phyloP scores from a whole-genome alignment of 2,329 filamentous ascomycete species.

The Fusarium zealandicum region DNA sequence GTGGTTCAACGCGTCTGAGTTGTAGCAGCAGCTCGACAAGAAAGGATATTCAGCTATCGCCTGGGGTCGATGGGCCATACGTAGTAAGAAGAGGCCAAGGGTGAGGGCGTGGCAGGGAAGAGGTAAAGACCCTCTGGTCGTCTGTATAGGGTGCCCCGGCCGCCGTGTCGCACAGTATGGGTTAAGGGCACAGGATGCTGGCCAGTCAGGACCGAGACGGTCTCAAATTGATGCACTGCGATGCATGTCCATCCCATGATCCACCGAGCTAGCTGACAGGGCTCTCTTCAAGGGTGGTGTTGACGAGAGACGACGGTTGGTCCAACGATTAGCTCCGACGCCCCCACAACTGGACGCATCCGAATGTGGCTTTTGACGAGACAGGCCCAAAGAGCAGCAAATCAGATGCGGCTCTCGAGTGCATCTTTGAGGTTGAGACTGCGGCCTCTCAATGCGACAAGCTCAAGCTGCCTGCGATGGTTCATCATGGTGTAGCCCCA shows the following conservation, averaged over 20 bases:
- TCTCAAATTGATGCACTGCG: constrained; percentile 31
- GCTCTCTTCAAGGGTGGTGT: constrained; percentile 36
- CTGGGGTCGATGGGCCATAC: constrained; percentile 17
- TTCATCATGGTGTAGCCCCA: background rate
- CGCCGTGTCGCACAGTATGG: constrained; percentile 39
- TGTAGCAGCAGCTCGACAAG: constrained; percentile 35
- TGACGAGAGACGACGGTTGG: constrained; percentile 27
- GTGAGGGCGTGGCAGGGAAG: constrained; percentile 26
- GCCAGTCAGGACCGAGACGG: constrained; percentile 35
- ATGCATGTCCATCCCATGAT: constrained; percentile 36
- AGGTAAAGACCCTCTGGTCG: constrained; percentile 24
- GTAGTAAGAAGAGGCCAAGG: constrained; percentile 15
- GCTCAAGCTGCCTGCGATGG: constrained; percentile 2
- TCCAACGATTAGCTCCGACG: constrained; percentile 36
- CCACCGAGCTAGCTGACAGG: constrained; percentile 40
- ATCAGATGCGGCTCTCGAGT: constrained; percentile 15
- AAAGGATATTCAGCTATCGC: constrained; percentile 35
- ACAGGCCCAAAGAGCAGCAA: constrained; percentile 22
- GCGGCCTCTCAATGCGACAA: constrained; percentile 5
- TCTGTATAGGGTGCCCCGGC: constrained; percentile 1
- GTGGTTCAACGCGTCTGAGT: constrained; percentile 18
- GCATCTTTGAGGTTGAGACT: constrained; percentile 3
- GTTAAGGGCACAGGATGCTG: constrained; percentile 31
- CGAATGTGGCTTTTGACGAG: constrained; percentile 23
- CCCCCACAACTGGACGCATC: constrained; percentile 29